Conservation (phyloP, 805 yeast species). For the Saturnispora hagleri region DNA sequence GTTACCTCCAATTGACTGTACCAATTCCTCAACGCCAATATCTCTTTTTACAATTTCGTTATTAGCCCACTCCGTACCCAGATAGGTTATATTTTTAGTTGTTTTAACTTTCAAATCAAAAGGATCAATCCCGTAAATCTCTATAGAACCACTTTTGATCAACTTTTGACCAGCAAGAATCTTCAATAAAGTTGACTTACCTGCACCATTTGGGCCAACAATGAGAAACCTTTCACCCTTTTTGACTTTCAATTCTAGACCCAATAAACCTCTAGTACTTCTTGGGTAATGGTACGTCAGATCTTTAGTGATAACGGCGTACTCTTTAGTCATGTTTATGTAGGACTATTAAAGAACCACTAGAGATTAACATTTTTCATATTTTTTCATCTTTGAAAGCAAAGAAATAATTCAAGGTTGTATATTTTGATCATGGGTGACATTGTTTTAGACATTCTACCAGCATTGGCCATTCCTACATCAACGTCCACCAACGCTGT, state of each 20-base stretch:
- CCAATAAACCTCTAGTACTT: slow-evolving; percentile 51
- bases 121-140: slow-evolving; percentile 81
- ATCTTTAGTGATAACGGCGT: slow-evolving; percentile 49
- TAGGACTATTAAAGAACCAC: slow-evolving; percentile 26
- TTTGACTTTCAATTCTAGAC: slow-evolving; percentile 52
- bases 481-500: slow-evolving; percentile 69
- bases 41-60: slow-evolving; percentile 86
- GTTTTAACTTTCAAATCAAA: slow-evolving; percentile 32
- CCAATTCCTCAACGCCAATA: slow-evolving; percentile 72
- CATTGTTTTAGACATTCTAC: slow-evolving; percentile 55
- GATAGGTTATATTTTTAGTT: slow-evolving; percentile 42
- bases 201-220: slow-evolving; percentile 96
- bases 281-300: slow-evolving; percentile 63
- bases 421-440: neutral
- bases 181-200: slow-evolving; percentile 81
- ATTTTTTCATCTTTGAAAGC: neutral
- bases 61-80: slow-evolving; percentile 97
- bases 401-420: neutral
- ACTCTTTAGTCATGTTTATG: neutral
- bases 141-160: slow-evolving; percentile 60
- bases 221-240: slow-evolving; percentile 70
- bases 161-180: slow-evolving; percentile 88
- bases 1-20: slow-evolving; percentile 78
- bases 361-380: neutral
- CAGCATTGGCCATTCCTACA: slow-evolving; percentile 83